These are phyloP conservation scores for Colletotrichum echinochloae DNA, from an alignment of 2,329 filamentous ascomycete genomes.

Conservation along the genomic window DNA sequence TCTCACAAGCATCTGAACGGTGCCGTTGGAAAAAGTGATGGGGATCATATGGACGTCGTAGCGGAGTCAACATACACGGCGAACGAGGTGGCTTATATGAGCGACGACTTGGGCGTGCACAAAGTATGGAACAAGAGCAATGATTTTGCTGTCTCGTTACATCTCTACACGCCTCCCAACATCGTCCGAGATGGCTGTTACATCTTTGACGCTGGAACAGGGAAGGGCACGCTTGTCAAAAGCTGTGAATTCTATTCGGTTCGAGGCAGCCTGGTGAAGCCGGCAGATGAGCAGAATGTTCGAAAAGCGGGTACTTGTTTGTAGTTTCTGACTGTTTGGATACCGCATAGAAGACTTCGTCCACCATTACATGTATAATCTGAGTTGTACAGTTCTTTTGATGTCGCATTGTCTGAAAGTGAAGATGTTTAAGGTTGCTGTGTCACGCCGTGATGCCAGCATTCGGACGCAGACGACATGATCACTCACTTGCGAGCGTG, in stretches of 20 bases:
- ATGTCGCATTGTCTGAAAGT: too few species aligned
- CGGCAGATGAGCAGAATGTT: too few species aligned
- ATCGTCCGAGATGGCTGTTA: not conserved
- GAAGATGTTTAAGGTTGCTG: too few species aligned
- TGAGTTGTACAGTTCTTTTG: too few species aligned
- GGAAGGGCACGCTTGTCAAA: not conserved
- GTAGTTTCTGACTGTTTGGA: too few species aligned
- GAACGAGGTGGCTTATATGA: conserved; percentile 89
- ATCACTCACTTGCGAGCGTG: too few species aligned
- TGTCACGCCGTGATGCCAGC: too few species aligned
- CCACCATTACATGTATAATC: too few species aligned
- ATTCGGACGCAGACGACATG: too few species aligned
- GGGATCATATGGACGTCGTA: conserved; percentile 44
- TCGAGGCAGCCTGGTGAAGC: not conserved
- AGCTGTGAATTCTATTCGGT: not conserved
- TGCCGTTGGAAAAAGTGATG: too few species aligned
- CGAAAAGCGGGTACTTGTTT: too few species aligned
- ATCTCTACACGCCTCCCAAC: conserved; percentile 51
- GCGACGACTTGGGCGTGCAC: conserved; percentile 87
- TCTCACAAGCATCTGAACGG: conserved; percentile 55
- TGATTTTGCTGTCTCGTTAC: conserved; percentile 84
- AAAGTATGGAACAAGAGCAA: conserved; percentile 80
- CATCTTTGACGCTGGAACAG: not conserved
- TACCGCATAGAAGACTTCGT: too few species aligned
- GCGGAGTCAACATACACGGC: conserved; percentile 75